A percentile compares a stretch with the other conserved stretches of the same genome.
Conservation (phyloP, 805 yeast genomes). For the Hanseniaspora mollemarum region DNA sequence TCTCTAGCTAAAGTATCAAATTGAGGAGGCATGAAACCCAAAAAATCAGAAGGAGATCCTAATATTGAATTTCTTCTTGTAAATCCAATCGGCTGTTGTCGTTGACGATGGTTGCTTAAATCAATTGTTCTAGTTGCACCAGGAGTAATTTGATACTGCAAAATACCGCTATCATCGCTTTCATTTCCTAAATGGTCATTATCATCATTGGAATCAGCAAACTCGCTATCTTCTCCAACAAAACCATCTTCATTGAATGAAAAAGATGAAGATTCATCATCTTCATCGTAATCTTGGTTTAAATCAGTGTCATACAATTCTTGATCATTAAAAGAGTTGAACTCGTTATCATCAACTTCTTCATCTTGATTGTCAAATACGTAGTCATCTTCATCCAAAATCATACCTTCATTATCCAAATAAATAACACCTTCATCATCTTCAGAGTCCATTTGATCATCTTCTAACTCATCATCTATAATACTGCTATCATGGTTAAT, state of each 20-base stretch:
- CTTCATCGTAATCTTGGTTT: slow-evolving; percentile 23
- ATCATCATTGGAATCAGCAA: slow-evolving; percentile 19
- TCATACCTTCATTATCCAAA: slow-evolving; percentile 30
- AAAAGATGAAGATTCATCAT: slow-evolving; percentile 2
- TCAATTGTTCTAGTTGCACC: not conserved
- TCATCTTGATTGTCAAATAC: slow-evolving; percentile 27
- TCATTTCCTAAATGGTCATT: slow-evolving; percentile 17
- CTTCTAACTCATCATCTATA: slow-evolving; percentile 20
- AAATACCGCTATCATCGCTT: not conserved
- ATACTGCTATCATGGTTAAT: slow-evolving; percentile 22
- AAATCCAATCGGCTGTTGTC: not conserved
- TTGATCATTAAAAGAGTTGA: slow-evolving; percentile 24
- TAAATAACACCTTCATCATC: slow-evolving; percentile 27
- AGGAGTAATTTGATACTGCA: not conserved
- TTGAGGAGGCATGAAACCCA: not conserved
- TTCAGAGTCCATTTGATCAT: slow-evolving; percentile 20
- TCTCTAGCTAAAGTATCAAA: not conserved
- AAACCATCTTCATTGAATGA: slow-evolving; percentile 17
- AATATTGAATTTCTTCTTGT: not conserved
- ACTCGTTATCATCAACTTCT: slow-evolving; percentile 21
- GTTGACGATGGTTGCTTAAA: not conserved
- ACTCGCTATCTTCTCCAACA: slow-evolving; percentile 20
- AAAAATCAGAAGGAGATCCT: not conserved
- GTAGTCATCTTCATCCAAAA: slow-evolving; percentile 21
- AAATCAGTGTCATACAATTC: slow-evolving; percentile 28